Evolutionary conservation across 352 stramenopile species (phyloP), one percentile per base, ranked within the genome.

Genomic region (Phytophthora pisi): DNA sequence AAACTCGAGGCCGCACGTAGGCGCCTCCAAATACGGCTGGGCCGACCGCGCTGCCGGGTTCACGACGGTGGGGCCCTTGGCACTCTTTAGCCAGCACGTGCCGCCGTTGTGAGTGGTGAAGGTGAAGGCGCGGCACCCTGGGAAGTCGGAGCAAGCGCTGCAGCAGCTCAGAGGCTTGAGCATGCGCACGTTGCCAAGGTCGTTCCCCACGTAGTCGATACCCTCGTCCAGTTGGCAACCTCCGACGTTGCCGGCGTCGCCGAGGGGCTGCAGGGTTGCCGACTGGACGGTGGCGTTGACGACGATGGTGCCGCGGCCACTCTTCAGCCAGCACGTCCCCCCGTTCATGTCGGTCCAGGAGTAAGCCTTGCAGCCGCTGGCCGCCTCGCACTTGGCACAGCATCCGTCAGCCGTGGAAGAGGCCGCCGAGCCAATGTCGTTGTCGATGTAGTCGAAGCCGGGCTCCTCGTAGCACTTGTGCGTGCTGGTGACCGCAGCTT

Each of bases 271-370:
- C 45, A 68, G 34, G 11, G 61, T 47, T 5, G 61, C 61, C 24
- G 61, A 63, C 61, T 68, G 43, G 11, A 68, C 52, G 31, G 31
- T 49, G 30, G 61, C 18, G n/a, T 52, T 63, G 16, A 64, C 54
- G 31, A 64, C 24, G 38, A 74, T 51, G 4, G 58, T 65, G 5
- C 69, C 73, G 5, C 68, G 69, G 8, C 60, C 71, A 34, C 67
- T 84, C 71, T 90, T 90, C 60, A 91, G 68, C 74, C 74, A 91
- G 65, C 80, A 89, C 5, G 73, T 88, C 20, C 80, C 80, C 3
- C 75, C 79, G 42, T 82, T 81, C 38, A 60, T 57, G 36, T 74
- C 65, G 3, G 56, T 81, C 78, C 78, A 91, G 0, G 74, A 75
- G 43, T 75, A 89, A 0, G 73, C 77, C 5, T 65, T 70, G 64